Evolutionary conservation across 495 filamentous ascomycete genomes (phyloP), one percentile per base, ranked within the genome.

Genomic region (Lepidopterella palustris): DNA sequence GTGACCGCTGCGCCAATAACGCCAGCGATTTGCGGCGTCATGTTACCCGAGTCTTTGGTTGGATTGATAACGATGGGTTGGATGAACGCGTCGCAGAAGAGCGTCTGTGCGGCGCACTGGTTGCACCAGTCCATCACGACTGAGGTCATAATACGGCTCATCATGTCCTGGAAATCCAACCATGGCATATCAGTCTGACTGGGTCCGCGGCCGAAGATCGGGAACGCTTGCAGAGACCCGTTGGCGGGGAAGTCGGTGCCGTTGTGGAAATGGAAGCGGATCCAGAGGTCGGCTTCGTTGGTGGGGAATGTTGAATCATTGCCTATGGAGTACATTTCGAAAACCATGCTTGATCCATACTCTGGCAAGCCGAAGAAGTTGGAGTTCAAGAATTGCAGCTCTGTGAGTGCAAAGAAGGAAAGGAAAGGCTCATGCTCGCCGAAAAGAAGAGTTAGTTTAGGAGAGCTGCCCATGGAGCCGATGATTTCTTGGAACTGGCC

Each of bases 211-310:
- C 54, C 55, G 59, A 95, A 92, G 13, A 95, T 76, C 0, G 87
- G 82, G 70, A 82, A 91, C 6, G 77, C 61, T 3, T 66, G 68
- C 20, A 84, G 77, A 5, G 28, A 25, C 27, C 11, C 26, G 23
- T 10, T 18, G 5, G 74, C 68, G 65, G 82, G 83, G 13, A 13
- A 25, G 1, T 55, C 53, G 3, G 63, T 68, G 50, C 87, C 87
- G 69, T 95, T 95, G 58, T 82, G 80, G 72, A 91, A 83, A 21
- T 85, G 75, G 74, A 92, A 90, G 39, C 88, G 84, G n/a, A 95
- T 84, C 62, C 75, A 82, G 51, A 93, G 79, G 39, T 88, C 77
- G 24, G 79, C 72, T 0, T 13, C 11, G 42, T 61, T 25, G 52
- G 71, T 65, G 0, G 87, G 86, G 54, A 80, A 88, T 66, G 59